These are phyloP conservation scores for Guadua angustifolia DNA, from an alignment of 176 grass and related monocot genomes.

Conservation along the genomic window DNA sequence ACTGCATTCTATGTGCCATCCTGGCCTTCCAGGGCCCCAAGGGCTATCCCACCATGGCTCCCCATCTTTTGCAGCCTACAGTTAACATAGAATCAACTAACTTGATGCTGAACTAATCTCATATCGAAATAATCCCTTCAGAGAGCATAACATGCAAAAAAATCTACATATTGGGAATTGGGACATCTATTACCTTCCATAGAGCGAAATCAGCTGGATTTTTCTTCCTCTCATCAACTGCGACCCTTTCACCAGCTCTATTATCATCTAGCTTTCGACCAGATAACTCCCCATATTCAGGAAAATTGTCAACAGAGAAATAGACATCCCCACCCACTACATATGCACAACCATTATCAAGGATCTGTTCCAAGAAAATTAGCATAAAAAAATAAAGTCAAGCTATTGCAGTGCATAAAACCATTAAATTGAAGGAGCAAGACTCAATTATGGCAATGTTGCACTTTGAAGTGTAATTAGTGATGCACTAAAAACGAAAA, in stretches of 20 bases:
- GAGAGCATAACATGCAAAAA: constrained; percentile 33
- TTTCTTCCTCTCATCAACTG: constrained; percentile 86
- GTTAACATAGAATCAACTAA: constrained; percentile 21
- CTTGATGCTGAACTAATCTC: constrained; percentile 23
- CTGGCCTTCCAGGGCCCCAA: constrained; percentile 87
- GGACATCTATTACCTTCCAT: constrained; percentile 74
- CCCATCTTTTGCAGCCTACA: constrained; percentile 84
- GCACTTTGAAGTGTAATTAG: neutral
- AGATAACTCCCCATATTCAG: constrained; percentile 82
- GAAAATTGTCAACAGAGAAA: constrained; percentile 85
- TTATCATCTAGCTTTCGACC: constrained; percentile 96
- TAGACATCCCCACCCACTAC: constrained; percentile 82
- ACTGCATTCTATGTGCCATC: constrained; percentile 98
- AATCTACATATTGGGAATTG: constrained; percentile 24
- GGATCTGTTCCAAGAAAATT: constrained; percentile 65
- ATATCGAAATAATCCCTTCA: neutral
- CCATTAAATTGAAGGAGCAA: neutral
- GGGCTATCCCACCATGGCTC: constrained; percentile 95
- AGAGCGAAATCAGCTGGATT: constrained; percentile 97
- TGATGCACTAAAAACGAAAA: neutral
- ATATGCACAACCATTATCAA: constrained; percentile 85
- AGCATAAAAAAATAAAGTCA: constrained; percentile 21
- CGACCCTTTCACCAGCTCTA: constrained; percentile 93
- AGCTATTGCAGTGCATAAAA: neutral
- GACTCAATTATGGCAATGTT: neutral